Percentiles rank a stretch among this genome's conserved stretches.
Conservation (phyloP, 2,329 filamentous ascomycete species). For the Seiridium cupressi region DNA sequence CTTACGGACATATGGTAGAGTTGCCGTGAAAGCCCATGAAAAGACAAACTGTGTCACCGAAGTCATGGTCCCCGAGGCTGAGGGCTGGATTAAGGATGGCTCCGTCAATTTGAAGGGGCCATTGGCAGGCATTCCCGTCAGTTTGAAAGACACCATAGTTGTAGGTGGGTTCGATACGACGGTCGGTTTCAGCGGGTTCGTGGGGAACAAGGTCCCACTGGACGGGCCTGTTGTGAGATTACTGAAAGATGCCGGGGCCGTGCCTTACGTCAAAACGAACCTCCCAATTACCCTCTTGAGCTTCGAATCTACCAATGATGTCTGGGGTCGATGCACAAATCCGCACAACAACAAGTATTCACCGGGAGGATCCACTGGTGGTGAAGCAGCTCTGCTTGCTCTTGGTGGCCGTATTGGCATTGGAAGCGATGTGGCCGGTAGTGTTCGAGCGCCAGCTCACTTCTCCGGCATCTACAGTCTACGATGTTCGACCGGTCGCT, state of each 20-base stretch:
- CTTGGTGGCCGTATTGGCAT: conserved; percentile 84
- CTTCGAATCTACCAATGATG: conserved; percentile 74
- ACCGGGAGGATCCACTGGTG: conserved; percentile 85
- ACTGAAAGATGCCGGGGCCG: conserved; percentile 81
- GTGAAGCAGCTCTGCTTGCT: conserved; percentile 79
- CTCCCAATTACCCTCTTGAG: conserved; percentile 82
- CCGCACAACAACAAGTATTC: conserved; percentile 83
- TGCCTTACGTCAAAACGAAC: conserved; percentile 93
- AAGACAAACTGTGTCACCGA: conserved; percentile 91
- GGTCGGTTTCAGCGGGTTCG: conserved; percentile 75
- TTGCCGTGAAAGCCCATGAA: conserved; percentile 77
- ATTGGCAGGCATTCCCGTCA: conserved; percentile 82
- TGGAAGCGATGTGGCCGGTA: conserved; percentile 88
- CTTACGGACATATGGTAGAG: conserved; percentile 83
- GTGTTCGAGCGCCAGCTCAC: conserved; percentile 81
- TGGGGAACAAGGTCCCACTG: conserved; percentile 60
- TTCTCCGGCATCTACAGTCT: conserved; percentile 88
- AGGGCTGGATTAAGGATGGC: conserved; percentile 63
- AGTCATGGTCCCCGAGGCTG: conserved; percentile 75
- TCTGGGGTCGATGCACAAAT: conserved; percentile 83
- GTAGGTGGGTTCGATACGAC: conserved; percentile 81
- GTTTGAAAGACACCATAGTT: conserved; percentile 76
- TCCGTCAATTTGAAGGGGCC: conserved; percentile 74
- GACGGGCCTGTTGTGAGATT: conserved; percentile 75
- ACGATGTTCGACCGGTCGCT: conserved; percentile 83